A percentile compares a stretch with the other conserved stretches of the same genome.
Conservation (phyloP, 73 alveolate genomes). For the Tetrahymena borealis region DNA sequence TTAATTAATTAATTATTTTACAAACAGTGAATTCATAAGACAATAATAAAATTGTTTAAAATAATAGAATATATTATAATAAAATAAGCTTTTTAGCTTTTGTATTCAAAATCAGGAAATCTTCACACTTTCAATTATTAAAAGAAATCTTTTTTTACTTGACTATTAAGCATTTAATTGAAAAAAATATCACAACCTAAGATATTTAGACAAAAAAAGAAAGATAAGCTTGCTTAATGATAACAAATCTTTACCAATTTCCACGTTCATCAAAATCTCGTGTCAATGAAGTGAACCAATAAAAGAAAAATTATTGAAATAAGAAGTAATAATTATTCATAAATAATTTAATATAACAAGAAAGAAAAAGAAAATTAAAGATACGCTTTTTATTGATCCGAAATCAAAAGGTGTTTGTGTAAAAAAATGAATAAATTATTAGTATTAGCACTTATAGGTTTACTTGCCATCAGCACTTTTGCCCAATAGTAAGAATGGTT, state of each 20-base stretch:
- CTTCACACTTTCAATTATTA: too few relatives aligned
- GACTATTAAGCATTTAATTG: too few relatives aligned
- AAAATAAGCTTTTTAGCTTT: too few relatives aligned
- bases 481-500: neutral
- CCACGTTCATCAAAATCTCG: conserved; percentile 1
- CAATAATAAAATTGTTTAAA: too few relatives aligned
- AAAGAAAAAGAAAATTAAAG: neutral
- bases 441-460: neutral
- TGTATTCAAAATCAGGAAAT: too few relatives aligned
- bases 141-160: too few relatives aligned
- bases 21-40: too few relatives aligned
- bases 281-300: neutral
- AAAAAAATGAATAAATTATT: neutral
- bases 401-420: neutral
- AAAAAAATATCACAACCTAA: too few relatives aligned
- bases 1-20: too few relatives aligned
- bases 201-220: neutral
- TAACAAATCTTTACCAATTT: neutral
- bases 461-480: neutral
- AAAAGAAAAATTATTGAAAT: neutral
- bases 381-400: neutral
- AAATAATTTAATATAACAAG: neutral
- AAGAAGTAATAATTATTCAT: neutral
- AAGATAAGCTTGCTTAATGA: neutral
- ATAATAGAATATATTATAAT: too few relatives aligned